phyloP scores from a whole-genome alignment of 2,329 filamentous ascomycete species.

The Metarhizium robertsii region DNA sequence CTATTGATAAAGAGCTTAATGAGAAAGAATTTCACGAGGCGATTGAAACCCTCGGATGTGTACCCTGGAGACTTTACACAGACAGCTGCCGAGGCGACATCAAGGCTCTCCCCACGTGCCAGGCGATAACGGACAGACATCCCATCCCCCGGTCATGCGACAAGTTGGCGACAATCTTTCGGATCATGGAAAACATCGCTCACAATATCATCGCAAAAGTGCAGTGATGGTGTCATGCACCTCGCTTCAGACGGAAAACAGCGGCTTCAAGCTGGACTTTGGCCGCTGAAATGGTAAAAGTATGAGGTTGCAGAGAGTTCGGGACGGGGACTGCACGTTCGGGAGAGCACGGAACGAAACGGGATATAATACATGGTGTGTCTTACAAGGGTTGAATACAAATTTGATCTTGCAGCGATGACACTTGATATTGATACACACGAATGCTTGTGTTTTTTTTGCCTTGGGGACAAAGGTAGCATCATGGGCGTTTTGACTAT shows the following conservation, averaged over 20 bases:
- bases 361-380: neutral
- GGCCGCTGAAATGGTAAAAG: neutral
- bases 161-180: neutral
- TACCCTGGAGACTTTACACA: neutral
- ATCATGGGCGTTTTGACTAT: too few relatives aligned
- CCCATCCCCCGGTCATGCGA: neutral
- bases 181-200: neutral
- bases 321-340: neutral
- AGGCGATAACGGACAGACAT: neutral
- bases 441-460: too few relatives aligned
- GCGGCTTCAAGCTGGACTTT: neutral
- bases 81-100: neutral
- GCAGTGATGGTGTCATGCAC: neutral
- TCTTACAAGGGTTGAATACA: neutral
- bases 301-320: neutral
- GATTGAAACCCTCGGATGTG: neutral
- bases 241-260: neutral
- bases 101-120: neutral
- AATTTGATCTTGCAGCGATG: neutral
- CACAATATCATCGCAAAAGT: neutral
- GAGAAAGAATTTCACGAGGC: constrained; percentile 4
- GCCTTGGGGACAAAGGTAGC: too few relatives aligned
- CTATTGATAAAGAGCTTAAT: constrained; percentile 5
- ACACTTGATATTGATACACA: neutral
- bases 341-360: neutral